Base-by-base conservation (phyloP, 768 basidiomycete species). In the Fistulinella prunicolor region DNA sequence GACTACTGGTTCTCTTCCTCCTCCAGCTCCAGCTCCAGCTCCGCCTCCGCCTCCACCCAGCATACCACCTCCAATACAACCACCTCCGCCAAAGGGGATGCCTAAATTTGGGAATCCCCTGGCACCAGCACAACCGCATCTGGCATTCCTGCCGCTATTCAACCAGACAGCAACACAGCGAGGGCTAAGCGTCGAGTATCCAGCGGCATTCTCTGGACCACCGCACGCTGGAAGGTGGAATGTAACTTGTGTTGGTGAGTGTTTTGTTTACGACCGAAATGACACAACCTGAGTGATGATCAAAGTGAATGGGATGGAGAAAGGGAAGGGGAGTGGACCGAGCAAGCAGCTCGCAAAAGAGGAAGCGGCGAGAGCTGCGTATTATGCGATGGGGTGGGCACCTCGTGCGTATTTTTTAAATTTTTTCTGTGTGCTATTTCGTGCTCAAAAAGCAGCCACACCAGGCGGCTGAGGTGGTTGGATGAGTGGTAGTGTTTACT, bases 301-400 rank as follows among this genome's bases (percentile, higher is more conserved):
- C 32, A 9, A 59, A 88, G 88, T 86, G 42, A 84, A 88, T 56
- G 85, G 84, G 2, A 79, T 86, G 49, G 70, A 71, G 58, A 86
- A 81, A 57, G 87, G 87, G 10, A 65, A 71, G 41, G 88, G 87
- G 2, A 65, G 62, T n/a, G 85, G 85, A 23, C 70, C 73, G 44
- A 85, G 73, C 63, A 89, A 89, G 64, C 86, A 89, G 59, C 66
- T 79, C 2, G 87, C 87, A 7, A 89, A 88, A 64, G 87, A 89
- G 58, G 83, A 84, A 47, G 87, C 87, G 0, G 86, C 87, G 16
- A 74, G 78, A 48, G 71, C 80, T 55, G 87, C 87, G 9, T 87
- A 79, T 66, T 78, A 80, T 58, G 75, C 78, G 9, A 83, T 89
- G 85, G 86, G 87, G 28, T 89, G 86, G 86, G 79, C 80, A 46